phyloP scores from a whole-genome alignment of 208 protist species.

The Kentomonas sorsogonicus region DNA sequence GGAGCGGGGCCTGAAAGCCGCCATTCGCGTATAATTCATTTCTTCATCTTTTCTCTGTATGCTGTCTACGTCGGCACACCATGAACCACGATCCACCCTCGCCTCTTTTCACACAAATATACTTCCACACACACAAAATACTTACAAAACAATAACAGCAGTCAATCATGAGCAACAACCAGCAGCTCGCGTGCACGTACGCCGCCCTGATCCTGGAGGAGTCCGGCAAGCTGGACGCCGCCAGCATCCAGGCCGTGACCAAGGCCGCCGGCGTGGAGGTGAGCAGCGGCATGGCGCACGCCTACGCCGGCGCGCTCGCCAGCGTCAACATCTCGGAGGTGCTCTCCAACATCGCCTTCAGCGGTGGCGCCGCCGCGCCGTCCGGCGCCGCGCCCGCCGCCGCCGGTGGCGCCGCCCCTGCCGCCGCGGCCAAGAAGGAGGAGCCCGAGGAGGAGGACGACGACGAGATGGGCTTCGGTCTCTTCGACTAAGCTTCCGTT shows the following conservation, averaged over 20 bases:
- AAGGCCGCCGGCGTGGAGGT: constrained; percentile 77
- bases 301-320: constrained; percentile 56
- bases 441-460: constrained; percentile 78
- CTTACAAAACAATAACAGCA: no score
- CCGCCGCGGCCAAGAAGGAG: constrained; percentile 36
- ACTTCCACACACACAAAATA: not conserved
- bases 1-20: no score
- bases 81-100: no score
- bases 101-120: not conserved
- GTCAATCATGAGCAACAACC: constrained; percentile 37
- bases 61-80: no score
- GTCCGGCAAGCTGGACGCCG: constrained; percentile 77
- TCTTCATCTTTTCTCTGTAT: no score
- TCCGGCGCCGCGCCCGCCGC: constrained; percentile 31
- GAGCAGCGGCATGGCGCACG: constrained; percentile 63
- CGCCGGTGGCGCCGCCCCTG: constrained; percentile 37
- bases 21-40: no score
- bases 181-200: constrained; percentile 94
- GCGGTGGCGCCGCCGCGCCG: constrained; percentile 36
- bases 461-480: constrained; percentile 85
- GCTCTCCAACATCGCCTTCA: constrained; percentile 67
- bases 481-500: constrained; percentile 71
- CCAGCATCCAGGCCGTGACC: constrained; percentile 48
- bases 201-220: constrained; percentile 92
- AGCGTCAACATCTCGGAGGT: constrained; percentile 56